These are phyloP conservation scores for Pezicula radicicola DNA, from an alignment of 2,329 filamentous ascomycete species.

Conservation along the genomic window DNA sequence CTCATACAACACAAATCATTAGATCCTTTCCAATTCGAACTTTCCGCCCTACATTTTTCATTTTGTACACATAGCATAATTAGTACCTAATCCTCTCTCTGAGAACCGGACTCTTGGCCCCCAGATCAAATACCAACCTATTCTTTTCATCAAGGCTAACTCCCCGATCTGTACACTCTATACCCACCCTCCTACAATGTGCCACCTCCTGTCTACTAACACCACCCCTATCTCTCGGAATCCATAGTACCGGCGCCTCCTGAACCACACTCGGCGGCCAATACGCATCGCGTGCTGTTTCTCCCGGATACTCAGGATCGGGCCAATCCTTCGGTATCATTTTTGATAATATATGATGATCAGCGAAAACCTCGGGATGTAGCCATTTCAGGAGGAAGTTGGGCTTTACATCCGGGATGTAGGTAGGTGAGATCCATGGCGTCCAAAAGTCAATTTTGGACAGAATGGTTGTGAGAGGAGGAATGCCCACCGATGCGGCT, in stretches of 20 bases:
- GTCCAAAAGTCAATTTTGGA: constrained; percentile 21
- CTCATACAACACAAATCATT: too few species aligned
- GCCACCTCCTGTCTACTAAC: constrained; percentile 53
- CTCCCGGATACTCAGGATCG: constrained; percentile 38
- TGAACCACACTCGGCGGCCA: constrained; percentile 56
- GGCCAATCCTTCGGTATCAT: constrained; percentile 48
- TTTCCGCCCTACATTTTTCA: constrained; percentile 1
- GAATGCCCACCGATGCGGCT: too few species aligned
- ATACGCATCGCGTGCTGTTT: constrained; percentile 49
- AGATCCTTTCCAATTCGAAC: too few species aligned
- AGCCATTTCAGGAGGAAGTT: constrained; percentile 48
- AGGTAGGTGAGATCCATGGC: constrained; percentile 19
- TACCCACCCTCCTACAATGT: constrained; percentile 43
- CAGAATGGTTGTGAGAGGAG: constrained; percentile 9
- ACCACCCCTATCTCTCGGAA: constrained; percentile 54
- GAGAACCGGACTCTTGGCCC: constrained; percentile 11
- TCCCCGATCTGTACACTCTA: constrained; percentile 57
- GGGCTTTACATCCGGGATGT: constrained; percentile 32
- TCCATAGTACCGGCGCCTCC: constrained; percentile 54
- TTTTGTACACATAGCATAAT: not conserved
- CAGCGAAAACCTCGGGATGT: constrained; percentile 54
- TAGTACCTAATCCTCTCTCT: constrained; percentile 17
- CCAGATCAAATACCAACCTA: constrained; percentile 13
- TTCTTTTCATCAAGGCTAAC: constrained; percentile 46
- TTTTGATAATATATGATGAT: constrained; percentile 42